phyloP scores from a whole-genome alignment of 2,329 filamentous ascomycete genomes.

The Rutstroemia sp. region DNA sequence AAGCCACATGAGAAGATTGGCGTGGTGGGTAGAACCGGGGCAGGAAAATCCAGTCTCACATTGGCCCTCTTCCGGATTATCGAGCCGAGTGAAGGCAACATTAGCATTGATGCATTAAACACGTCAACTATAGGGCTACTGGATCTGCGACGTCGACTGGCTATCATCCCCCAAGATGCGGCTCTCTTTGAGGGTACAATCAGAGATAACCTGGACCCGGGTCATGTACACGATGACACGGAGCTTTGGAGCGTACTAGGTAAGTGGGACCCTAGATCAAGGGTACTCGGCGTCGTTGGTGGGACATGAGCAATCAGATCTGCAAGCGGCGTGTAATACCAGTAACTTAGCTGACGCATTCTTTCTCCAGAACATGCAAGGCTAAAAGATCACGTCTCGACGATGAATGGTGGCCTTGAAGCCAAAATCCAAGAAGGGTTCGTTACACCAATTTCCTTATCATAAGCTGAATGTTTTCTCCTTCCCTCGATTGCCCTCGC shows the following conservation, averaged over 20 bases:
- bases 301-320: constrained; percentile 22
- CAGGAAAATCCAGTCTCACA: constrained; percentile 91
- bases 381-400: constrained; percentile 79
- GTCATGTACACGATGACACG: constrained; percentile 91
- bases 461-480: constrained; percentile 2
- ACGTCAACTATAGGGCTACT: constrained; percentile 85
- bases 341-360: constrained; percentile 32
- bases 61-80: constrained; percentile 93
- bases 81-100: constrained; percentile 73
- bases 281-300: constrained; percentile 16
- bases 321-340: constrained; percentile 21
- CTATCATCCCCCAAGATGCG: constrained; percentile 96
- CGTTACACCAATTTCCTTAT: constrained; percentile 32
- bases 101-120: constrained; percentile 83
- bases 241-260: constrained; percentile 93
- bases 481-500: constrained; percentile 1
- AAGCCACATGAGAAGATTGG: constrained; percentile 97
- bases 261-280: constrained; percentile 40
- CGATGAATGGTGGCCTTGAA: constrained; percentile 85
- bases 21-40: constrained; percentile 90
- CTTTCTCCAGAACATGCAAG: constrained; percentile 70
- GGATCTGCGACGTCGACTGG: constrained; percentile 80
- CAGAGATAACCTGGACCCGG: constrained; percentile 91
- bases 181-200: constrained; percentile 91
- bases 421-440: constrained; percentile 90